Base-by-base conservation (phyloP, 2,329 filamentous ascomycete genomes). In the Aureobasidium sp. region DNA sequence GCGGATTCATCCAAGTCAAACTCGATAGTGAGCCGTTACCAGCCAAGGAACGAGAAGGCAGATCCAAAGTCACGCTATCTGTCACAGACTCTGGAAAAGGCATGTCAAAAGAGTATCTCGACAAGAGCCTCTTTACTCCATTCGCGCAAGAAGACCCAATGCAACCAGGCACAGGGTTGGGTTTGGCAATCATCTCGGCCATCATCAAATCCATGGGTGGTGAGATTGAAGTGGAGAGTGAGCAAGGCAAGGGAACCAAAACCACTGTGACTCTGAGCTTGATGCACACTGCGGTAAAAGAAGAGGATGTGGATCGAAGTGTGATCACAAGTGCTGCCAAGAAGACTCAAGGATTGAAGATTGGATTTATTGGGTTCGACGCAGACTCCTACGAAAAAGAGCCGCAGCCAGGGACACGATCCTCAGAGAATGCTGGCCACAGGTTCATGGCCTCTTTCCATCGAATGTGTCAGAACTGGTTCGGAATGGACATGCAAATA, bases 31-130 rank as follows among this genome's bases (percentile, higher is more conserved):
- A 50, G n/a, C 60, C 51, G 25, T 23, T 61, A 13, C 51, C 51
- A 2, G 13, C 29, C 1, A 49, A 45, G 35, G 46, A 50, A 13
- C 35, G 27, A n/a, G 46, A 29, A 7, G 45, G 42, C 25, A 13
- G 2, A 4, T 61, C 60, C 15, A 38, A 46, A 15, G 49, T 62
- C 37, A 50, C 25, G 9, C 38, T 62, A 25, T 33, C 54, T 4
- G 79, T 89, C 1, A 75, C 76, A 0, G 86, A 89, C 64, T 85
- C 86, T 0, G 87, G 86, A 0, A 79, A 78, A 47, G 87, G 86
- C 1, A 89, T 89, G 27, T 79, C 79, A 0, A 74, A 81, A 8
- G 82, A 86, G 10, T 89, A 83, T 64, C 71, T 88, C 9, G 75
- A 79, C n/a, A 79, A 81, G 8, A 78, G 79, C 11, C 71, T 88